Base-by-base conservation (phyloP, 768 basidiomycete genomes). In the Leccinum barrowsii region DNA sequence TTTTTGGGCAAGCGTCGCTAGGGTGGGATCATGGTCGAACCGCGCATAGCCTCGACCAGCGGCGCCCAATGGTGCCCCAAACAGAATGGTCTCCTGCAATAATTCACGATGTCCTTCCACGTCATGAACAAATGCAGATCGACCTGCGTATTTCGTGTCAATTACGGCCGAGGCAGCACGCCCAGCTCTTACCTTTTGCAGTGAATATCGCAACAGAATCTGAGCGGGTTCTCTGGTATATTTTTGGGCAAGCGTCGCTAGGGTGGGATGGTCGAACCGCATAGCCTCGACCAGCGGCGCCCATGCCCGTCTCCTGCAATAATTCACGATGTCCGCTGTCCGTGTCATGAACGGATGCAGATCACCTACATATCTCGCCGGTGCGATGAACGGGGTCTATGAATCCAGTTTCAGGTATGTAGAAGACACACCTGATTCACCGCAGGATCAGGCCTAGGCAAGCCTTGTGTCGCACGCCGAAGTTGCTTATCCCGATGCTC, bases 291-390 rank as follows among this genome's bases (percentile, higher is more conserved):
- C 59, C 7, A 56, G 30, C 26, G 66, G 61, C 19, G 58, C 34
- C 57, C 78, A 64, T 53, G 85, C 88, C 77, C 89, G 75, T 59
- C 81, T 69, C 54, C 75, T 76, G 70, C 84, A 87, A 34, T 65
- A 81, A 6, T 75, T 73, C 28, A 90, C 85, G 50, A 89, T 82
- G 50, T 85, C 82, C 19, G 73, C 22, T 24, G 22, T 75, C 46
- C 84, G 79, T 32, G 82, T 80, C 85, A 87, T 87, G 70, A 87
- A 91, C 2, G 87, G 89, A 71, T 90, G 81, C 22, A 83, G 67
- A 64, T 85, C 81, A 55, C 79, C 78, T 81, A 46, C 59, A 37
- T 48, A 57, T 37, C 51, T 60, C 28, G 56, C 13, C 48, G 26
- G 49, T 46, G 58, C 55, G 58, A 58, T 46, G 48, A 40, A 61